Conservation (phyloP, 805 yeast species). For the Suhomyces vadensis region DNA sequence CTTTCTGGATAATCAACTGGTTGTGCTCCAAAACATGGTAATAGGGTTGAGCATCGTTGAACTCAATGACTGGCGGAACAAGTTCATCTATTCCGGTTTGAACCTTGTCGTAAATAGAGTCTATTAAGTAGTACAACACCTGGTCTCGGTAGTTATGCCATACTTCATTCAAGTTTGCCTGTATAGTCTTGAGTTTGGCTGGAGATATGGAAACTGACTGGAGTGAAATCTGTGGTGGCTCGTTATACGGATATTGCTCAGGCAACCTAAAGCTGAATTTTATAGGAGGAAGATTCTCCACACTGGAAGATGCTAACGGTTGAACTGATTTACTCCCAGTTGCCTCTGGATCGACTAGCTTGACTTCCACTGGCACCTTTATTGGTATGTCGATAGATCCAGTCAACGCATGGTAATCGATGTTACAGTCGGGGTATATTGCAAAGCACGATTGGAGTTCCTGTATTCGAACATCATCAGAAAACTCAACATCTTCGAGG, state of each 20-base stretch:
- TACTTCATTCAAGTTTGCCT: conserved; percentile 20
- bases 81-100: conserved; percentile 16
- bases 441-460: conserved; percentile 43
- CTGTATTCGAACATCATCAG: conserved; percentile 28
- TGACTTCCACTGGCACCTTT: conserved; percentile 18
- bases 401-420: conserved; percentile 9
- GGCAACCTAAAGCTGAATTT: conserved; percentile 31
- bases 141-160: conserved; percentile 41
- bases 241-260: conserved; percentile 32
- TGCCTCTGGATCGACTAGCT: conserved; percentile 4
- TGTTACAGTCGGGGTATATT: conserved; percentile 40
- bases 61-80: conserved; percentile 1
- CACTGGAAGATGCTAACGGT: conserved; percentile 4
- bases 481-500: conserved; percentile 6
- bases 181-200: conserved; percentile 15
- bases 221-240: conserved; percentile 28
- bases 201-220: conserved; percentile 30
- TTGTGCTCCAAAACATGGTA: conserved; percentile 20
- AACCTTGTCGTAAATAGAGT: conserved; percentile 30
- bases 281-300: conserved; percentile 34
- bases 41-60: conserved; percentile 2
- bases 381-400: conserved; percentile 33
- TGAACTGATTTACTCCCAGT: not conserved
- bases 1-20: conserved; percentile 15
- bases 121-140: conserved; percentile 46